phyloP scores from a whole-genome alignment of 768 basidiomycete species.

The Tylopilus sp. region DNA sequence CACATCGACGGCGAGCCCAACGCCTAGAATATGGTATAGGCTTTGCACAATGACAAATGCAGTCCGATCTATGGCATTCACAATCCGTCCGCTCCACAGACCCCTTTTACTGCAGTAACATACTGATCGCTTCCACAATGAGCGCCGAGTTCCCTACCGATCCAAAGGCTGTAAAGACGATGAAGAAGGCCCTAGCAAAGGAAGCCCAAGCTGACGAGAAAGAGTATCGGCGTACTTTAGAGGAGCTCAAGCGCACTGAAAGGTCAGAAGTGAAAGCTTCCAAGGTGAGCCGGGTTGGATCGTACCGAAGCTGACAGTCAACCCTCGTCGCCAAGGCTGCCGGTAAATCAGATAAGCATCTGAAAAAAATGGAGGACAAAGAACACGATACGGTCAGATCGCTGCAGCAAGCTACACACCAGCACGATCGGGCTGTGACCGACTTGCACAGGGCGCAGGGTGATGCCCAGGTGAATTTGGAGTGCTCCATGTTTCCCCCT shows the following conservation, averaged over 20 bases:
- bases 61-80: background rate
- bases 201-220: conserved; percentile 54
- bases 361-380: conserved; percentile 46
- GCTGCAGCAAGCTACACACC: conserved; percentile 50
- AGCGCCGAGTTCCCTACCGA: conserved; percentile 13
- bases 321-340: conserved; percentile 33
- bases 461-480: conserved; percentile 39
- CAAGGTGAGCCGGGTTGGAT: conserved; percentile 37
- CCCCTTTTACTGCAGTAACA: conserved; percentile 5
- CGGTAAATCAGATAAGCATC: conserved; percentile 45
- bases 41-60: background rate
- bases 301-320: background rate
- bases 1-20: background rate
- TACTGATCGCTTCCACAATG: conserved; percentile 16
- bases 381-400: conserved; percentile 51
- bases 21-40: too few relatives aligned
- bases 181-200: conserved; percentile 43
- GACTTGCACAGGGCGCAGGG: conserved; percentile 41
- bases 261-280: conserved; percentile 50
- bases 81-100: background rate
- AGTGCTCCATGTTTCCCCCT: too few relatives aligned
- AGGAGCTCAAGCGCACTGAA: conserved; percentile 51
- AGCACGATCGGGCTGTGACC: conserved; percentile 48
- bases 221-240: conserved; percentile 48
- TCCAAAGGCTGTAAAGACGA: conserved; percentile 33